Conservation (phyloP, 2,329 filamentous ascomycete species). For the Fusarium circinatum region DNA sequence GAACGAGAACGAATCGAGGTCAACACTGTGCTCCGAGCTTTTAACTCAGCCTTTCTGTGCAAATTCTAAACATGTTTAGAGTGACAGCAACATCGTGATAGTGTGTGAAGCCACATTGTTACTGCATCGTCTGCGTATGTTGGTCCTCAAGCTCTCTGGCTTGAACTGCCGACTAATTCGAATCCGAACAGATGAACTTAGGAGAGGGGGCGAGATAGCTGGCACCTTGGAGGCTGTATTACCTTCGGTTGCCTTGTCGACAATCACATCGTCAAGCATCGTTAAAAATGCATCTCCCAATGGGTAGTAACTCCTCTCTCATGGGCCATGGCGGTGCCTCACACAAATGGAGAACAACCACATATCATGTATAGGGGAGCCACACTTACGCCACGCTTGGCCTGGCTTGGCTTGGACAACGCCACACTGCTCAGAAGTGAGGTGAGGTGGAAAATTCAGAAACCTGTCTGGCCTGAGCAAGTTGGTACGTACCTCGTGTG, state of each 20-base stretch:
- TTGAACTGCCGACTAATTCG: neutral
- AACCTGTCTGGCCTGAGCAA: neutral
- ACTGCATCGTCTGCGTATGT: neutral
- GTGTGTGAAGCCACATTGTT: neutral
- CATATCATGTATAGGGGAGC: neutral
- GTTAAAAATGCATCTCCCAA: neutral
- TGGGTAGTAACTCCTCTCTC: neutral
- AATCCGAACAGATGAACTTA: neutral
- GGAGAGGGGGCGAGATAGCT: neutral
- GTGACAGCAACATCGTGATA: neutral
- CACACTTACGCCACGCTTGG: neutral
- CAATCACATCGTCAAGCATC: neutral
- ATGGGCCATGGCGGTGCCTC: neutral
- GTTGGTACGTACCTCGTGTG: slow-evolving; percentile 8
- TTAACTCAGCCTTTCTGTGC: neutral
- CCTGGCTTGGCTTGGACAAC: neutral
- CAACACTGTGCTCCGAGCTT: neutral
- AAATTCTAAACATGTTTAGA: neutral
- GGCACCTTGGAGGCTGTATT: neutral
- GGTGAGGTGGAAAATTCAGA: neutral
- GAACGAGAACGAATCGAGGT: slow-evolving; percentile 3
- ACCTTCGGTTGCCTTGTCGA: neutral
- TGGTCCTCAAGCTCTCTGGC: neutral
- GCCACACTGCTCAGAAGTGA: neutral
- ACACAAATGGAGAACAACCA: neutral